These are phyloP conservation scores for Tulasnella sp. DNA, from an alignment of 768 basidiomycete species.

Conservation along the genomic window DNA sequence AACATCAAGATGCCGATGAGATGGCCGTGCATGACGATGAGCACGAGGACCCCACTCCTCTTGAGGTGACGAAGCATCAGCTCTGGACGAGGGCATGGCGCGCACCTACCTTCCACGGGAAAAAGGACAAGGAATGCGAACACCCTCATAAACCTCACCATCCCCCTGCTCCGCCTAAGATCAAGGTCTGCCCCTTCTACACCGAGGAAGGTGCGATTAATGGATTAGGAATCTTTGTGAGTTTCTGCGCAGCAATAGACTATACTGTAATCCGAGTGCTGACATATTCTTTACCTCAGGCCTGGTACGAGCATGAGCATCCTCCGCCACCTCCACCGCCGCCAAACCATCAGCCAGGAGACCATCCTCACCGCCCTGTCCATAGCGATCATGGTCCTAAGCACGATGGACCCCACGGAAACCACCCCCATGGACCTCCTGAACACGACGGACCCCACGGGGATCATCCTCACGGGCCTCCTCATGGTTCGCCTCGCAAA, in stretches of 20 bases:
- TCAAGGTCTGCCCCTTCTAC: conserved; percentile 9
- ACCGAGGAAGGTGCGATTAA: neutral
- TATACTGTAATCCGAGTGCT: neutral
- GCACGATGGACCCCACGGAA: neutral
- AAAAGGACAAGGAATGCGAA: too few species aligned
- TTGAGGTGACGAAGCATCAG: too few species aligned
- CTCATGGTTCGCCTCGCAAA: neutral
- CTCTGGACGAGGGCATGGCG: too few species aligned
- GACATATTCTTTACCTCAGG: neutral
- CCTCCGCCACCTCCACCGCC: neutral
- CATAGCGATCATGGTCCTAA: neutral
- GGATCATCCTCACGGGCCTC: too few species aligned
- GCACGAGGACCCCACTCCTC: neutral
- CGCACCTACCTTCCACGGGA: too few species aligned
- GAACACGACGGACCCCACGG: neutral
- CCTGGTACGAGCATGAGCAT: too few species aligned
- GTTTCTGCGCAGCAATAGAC: neutral
- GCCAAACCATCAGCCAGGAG: neutral
- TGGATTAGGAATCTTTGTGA: conserved; percentile 6
- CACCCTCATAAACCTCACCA: neutral
- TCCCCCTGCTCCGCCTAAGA: neutral
- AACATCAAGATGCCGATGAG: neutral
- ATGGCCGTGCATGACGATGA: neutral
- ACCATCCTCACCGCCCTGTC: neutral
- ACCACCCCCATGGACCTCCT: neutral